These are phyloP conservation scores for Hsuehochloa calcarea DNA, from an alignment of 176 grass and related monocot genomes.

Conservation along the genomic window DNA sequence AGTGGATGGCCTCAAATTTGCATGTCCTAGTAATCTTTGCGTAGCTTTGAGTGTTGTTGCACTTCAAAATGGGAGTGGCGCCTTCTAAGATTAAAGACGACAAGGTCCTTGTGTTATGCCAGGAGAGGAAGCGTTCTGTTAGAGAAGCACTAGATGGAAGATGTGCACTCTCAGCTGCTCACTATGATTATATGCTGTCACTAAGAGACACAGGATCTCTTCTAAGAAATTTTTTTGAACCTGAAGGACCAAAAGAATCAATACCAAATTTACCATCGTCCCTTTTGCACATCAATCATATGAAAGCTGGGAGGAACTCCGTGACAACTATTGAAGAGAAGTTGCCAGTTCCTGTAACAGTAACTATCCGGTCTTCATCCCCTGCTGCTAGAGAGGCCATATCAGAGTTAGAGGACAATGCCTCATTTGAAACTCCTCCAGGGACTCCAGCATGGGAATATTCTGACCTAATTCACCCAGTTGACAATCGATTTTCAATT, in stretches of 20 bases:
- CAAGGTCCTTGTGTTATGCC: conserved; percentile 49
- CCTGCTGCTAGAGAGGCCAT: neutral
- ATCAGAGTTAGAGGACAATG: neutral
- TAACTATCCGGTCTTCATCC: conserved; percentile 27
- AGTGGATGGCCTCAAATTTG: neutral
- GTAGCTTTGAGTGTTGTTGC: neutral
- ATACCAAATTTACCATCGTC: conserved; percentile 31
- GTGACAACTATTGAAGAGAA: conserved; percentile 45
- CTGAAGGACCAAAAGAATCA: conserved; percentile 3
- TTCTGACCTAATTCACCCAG: conserved; percentile 43
- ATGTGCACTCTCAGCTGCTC: conserved; percentile 49
- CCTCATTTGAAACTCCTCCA: conserved; percentile 29
- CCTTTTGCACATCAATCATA: conserved; percentile 41
- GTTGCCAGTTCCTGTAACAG: conserved; percentile 7
- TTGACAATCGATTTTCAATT: conserved; percentile 36
- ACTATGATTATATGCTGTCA: conserved; percentile 52
- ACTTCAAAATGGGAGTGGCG: neutral
- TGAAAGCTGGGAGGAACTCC: conserved; percentile 42
- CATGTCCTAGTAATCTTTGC: neutral
- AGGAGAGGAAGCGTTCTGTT: conserved; percentile 59
- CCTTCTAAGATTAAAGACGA: conserved; percentile 9
- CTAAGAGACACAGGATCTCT: conserved; percentile 51
- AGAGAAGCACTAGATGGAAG: conserved; percentile 63
- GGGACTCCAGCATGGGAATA: conserved; percentile 36
- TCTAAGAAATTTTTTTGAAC: conserved; percentile 50